Evolutionary conservation across 2,329 filamentous ascomycete species (phyloP), one percentile per base, ranked within the genome.

Genomic region (Helminthosporium solani): DNA sequence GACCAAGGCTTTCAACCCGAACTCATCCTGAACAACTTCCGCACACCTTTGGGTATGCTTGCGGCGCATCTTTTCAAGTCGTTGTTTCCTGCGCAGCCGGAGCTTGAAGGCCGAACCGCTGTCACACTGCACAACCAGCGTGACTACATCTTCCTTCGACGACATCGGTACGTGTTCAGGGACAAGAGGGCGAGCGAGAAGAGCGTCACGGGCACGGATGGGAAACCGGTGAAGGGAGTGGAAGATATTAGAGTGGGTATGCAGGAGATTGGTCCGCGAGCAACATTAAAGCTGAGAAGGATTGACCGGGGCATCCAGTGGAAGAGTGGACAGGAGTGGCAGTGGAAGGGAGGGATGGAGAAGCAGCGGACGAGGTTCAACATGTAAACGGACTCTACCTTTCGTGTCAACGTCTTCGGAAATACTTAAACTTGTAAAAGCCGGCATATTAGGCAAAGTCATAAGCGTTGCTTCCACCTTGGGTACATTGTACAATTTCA

Each of bases 331-430:
- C 82, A 90, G 57, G 88, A 95, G 66, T 97, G 94, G 92, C 83
- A 96, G 68, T 99, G 94, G 94, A 95, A 95, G 75, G 87, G 88
- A 9, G 84, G 85, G 67, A 95, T 94, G 86, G 94, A 99, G 75
- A 96, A 96, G 77, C 79, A 88, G 65, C 80, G 94, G 63, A 97
- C 92, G 57, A 85, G 89, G 68, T 99, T 97, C 75, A 94, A 95
- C 72, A 77, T 99, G 66, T 97, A 73, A 49, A 40, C 38, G 3
- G 28, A 21, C 14, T 6, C 12, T 36, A 16, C n/a, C n/a, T 39
- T 25, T 39, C n/a, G n/a, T n/a, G n/a, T n/a, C n/a, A n/a, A n/a
- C n/a, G n/a, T n/a, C n/a, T n/a, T n/a, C n/a, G n/a, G n/a, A n/a
- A n/a, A n/a, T n/a, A n/a, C n/a, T n/a, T n/a, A n/a, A n/a, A n/a